A percentile compares a stretch with the other conserved stretches of the same genome.
phyloP scores from a whole-genome alignment of 768 basidiomycete species.

The Rhizopogon sp. region DNA sequence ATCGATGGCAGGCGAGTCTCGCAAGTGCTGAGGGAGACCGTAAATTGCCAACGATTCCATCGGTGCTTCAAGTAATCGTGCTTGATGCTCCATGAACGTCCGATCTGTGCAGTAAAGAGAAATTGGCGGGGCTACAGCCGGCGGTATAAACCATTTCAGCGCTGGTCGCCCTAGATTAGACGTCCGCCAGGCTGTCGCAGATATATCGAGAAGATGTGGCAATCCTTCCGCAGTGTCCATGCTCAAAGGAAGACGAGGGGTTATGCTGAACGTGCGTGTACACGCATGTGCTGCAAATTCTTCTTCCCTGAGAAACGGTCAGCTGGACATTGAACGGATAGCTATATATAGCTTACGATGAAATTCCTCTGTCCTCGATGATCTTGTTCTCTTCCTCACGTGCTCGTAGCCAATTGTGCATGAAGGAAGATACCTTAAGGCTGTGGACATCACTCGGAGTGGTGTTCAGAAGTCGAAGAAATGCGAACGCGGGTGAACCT shows the following conservation, averaged over 20 bases:
- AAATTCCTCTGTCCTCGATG: slow-evolving; percentile 37
- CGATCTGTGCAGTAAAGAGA: slow-evolving; percentile 68
- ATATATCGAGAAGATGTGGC: slow-evolving; percentile 58
- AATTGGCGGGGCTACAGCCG: slow-evolving; percentile 82
- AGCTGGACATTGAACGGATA: not conserved
- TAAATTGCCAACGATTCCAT: slow-evolving; percentile 74
- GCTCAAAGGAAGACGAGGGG: slow-evolving; percentile 10
- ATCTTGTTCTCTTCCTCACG: slow-evolving; percentile 38
- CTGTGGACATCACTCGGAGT: slow-evolving; percentile 61
- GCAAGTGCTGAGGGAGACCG: slow-evolving; percentile 68
- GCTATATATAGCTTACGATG: slow-evolving; percentile 31
- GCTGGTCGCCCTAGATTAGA: slow-evolving; percentile 79
- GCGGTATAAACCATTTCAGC: slow-evolving; percentile 83
- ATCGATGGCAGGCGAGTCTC: slow-evolving; percentile 53
- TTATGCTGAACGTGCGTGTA: not conserved
- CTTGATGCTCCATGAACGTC: slow-evolving; percentile 71
- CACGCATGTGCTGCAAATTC: not conserved
- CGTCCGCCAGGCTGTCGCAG: slow-evolving; percentile 54
- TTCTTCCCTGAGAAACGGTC: not conserved
- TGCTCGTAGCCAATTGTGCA: slow-evolving; percentile 49
- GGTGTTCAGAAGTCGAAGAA: slow-evolving; percentile 64
- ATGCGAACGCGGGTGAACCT: slow-evolving; percentile 63
- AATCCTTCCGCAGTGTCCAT: slow-evolving; percentile 37
- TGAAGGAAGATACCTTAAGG: slow-evolving; percentile 54
- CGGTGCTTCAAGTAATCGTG: slow-evolving; percentile 58